A percentile compares a stretch with the other conserved stretches of the same genome.
Evolutionary conservation across 441 rosid genomes (phyloP).

Genomic region (Pelargonium cotyledonis): DNA sequence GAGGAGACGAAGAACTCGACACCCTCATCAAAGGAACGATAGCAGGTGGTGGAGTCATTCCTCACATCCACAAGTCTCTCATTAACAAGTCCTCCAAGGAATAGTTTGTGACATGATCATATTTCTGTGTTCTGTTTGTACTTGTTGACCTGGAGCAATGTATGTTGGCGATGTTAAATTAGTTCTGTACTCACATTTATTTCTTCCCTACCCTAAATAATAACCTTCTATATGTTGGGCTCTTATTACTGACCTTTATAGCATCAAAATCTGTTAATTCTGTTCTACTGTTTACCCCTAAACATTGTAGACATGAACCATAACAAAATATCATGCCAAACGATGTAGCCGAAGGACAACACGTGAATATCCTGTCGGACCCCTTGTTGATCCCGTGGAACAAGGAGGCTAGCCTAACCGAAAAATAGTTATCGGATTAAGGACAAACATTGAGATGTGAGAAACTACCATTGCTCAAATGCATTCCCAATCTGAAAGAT

Average conservation of each 20-base stretch:
- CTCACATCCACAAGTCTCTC: slow-evolving; percentile 90
- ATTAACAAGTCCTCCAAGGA: slow-evolving; percentile 84
- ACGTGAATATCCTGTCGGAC: too few relatives aligned
- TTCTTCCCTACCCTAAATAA: neutral
- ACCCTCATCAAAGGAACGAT: slow-evolving; percentile 93
- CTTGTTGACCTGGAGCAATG: slow-evolving; percentile 1
- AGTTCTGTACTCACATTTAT: neutral
- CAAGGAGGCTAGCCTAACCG: too few relatives aligned
- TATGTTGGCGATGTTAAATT: slow-evolving; percentile 1
- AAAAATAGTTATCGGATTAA: too few relatives aligned
- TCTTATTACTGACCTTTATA: too few relatives aligned
- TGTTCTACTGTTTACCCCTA: too few relatives aligned
- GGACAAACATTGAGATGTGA: neutral
- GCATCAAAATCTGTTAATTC: too few relatives aligned
- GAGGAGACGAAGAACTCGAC: slow-evolving; percentile 93
- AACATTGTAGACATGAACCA: too few relatives aligned
- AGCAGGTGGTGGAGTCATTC: slow-evolving; percentile 94
- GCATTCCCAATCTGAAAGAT: slow-evolving; percentile 23
- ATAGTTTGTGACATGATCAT: slow-evolving; percentile 17
- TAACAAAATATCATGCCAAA: too few relatives aligned
- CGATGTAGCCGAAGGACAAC: too few relatives aligned
- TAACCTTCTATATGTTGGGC: neutral
- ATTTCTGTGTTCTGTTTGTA: neutral
- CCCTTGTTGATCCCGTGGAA: too few relatives aligned
- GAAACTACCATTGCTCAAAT: slow-evolving; percentile 12